Base-by-base conservation (phyloP, 345 rosid genomes). In the Syzygium oleosum region DNA sequence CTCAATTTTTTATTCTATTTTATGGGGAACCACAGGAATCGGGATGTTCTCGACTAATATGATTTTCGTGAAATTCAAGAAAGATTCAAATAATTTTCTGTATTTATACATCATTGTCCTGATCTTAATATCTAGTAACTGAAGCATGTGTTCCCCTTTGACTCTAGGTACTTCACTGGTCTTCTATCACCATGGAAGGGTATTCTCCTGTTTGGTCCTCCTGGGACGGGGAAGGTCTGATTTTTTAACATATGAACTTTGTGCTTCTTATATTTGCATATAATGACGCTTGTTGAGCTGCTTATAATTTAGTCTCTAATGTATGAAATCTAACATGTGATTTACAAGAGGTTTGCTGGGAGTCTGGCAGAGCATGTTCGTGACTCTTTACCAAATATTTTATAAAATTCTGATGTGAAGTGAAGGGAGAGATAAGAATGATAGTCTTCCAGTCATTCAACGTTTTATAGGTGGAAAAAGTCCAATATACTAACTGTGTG, bases 121-220 rank as follows among this genome's bases (percentile, higher is more conserved):
- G 51, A 52, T 86, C n/a, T 89, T 19, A 3, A 25, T 55, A 29
- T 79, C 80, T 61, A 41, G 56, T 14, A 22, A 11, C n/a, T 90
- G 41, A 63, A 38, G 83, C 83, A 73, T 73, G 83, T 38, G 54
- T 49, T 58, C 84, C 79, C 31, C 77, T 85, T 7, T 84, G 77
- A 41, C 87, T 91, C 80, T 87, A 98, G 99, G 90, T 98, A 98
- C 91, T 96, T 98, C 84, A 96, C 97, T 19, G 99, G 99, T 89
- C 95, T 96, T 87, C 93, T 98, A 52, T 93, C 99, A 89, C 99
- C 99, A 85, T 98, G 99, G 99, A 98, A 98, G 92, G 99, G 99
- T 88, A 96, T 98, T 90, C 99, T 98, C 85, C 99, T 98, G 88
- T 98, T 98, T 88, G 99, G 99, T 43, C 99, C 99, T 68, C 98